Base-by-base conservation (phyloP, 164 flowering plant genomes). In the Kalanchoe fedtschenkoi region DNA sequence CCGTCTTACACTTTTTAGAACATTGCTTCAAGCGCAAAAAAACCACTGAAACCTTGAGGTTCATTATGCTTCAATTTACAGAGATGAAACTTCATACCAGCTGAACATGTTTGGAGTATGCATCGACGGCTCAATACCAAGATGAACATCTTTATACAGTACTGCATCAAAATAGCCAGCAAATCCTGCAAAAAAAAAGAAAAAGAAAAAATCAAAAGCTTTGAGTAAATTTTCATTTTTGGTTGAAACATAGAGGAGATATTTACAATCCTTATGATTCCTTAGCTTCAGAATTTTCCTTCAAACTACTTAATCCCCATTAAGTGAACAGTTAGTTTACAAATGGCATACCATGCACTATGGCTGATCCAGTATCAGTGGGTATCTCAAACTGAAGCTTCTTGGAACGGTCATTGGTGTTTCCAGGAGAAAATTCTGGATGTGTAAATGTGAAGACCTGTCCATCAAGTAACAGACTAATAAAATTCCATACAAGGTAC, bases 101-200 rank as follows among this genome's bases (percentile, higher is more conserved):
- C 99, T 95, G 74, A 95, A 95, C 97, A 95, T 95, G 77, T 86
- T 87, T 59, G 97, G 97, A 21, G 99, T 95, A 26, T 90, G 82
- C 37, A 67, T 83, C 2, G 91, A 74, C 58, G 99, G 99, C 72
- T 95, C 99, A 64, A 91, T 95, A 43, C 97, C 99, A 66, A 95
- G 96, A 81, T 95, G 97, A 34, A 95, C 88, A 73, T 95, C 99
- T 66, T 84, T 82, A 75, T 95, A 95, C n/a, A 95, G 85, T 3
- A 69, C 77, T 28, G 99, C 86, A 80, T 95, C 97, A 72, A 95
- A 95, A 68, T 95, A 95, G 62, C 99, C 99, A 75, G 93, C 99
- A 80, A 95, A 91, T 51, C 99, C 99, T 95, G 63, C 87, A 64
- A 55, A 21, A 66, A 70, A 29, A 53, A 61, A 47, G 54, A 14